These are phyloP conservation scores for Aureobasidium uvarum DNA, from an alignment of 2,329 filamentous ascomycete genomes.

Conservation along the genomic window DNA sequence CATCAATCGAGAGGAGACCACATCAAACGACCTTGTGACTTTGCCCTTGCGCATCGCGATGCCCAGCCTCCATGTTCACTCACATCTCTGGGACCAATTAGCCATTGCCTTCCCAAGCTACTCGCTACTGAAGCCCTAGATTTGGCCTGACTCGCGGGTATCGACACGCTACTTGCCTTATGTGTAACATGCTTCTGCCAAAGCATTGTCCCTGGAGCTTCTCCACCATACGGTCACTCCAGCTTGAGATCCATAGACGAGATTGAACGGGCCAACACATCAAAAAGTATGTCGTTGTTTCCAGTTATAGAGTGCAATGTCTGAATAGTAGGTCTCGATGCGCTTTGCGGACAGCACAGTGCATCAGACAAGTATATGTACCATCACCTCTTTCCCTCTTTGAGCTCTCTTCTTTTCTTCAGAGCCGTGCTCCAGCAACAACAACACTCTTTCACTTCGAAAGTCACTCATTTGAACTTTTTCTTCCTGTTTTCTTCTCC, in stretches of 20 bases:
- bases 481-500: not conserved
- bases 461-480: constrained; percentile 12
- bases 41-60: not conserved
- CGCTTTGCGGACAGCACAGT: not conserved
- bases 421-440: constrained; percentile 27
- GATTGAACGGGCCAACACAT: not conserved
- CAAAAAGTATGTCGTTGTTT: not conserved
- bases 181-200: not conserved
- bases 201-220: not conserved
- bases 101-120: not conserved
- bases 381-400: not conserved
- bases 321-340: not conserved
- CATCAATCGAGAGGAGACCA: not conserved
- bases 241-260: not conserved
- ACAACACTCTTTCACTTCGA: not conserved
- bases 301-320: not conserved
- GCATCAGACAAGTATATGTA: constrained; percentile 6
- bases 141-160: not conserved
- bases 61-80: not conserved
- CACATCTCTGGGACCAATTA: no score
- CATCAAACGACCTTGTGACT: not conserved
- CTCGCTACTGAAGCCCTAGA: not conserved
- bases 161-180: not conserved
- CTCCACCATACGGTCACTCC: not conserved
- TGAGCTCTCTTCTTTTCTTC: not conserved